Percentiles rank a stretch among this genome's conserved stretches.
phyloP scores from a whole-genome alignment of 192 early-diverging fungal genomes.

The Phlyctochytrium arcticum region DNA sequence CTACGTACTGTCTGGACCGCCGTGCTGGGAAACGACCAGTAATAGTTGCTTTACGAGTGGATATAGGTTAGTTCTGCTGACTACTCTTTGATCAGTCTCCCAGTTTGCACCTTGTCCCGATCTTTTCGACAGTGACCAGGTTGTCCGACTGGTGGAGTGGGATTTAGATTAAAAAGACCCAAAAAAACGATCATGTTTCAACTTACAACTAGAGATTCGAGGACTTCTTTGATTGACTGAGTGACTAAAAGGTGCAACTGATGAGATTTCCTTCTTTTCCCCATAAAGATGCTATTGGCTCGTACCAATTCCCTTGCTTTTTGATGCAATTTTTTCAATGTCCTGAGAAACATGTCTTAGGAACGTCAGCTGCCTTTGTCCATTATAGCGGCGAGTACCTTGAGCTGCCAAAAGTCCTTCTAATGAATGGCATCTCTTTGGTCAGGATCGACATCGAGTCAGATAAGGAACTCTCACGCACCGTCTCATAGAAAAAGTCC shows the following conservation, averaged over 20 bases:
- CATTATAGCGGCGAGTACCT: no score
- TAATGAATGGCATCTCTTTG: slow-evolving; percentile 11
- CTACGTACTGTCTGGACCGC: slow-evolving; percentile 46
- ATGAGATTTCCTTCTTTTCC: background rate
- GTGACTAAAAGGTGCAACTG: slow-evolving; percentile 38
- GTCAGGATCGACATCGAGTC: background rate
- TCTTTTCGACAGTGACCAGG: slow-evolving; percentile 75
- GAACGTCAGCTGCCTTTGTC: no score
- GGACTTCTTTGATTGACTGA: slow-evolving; percentile 78
- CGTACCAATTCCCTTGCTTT: slow-evolving; percentile 74
- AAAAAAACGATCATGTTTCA: background rate
- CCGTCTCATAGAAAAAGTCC: slow-evolving; percentile 55
- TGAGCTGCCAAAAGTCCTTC: slow-evolving; percentile 71
- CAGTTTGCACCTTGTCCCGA: slow-evolving; percentile 73
- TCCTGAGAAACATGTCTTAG: slow-evolving; percentile 36
- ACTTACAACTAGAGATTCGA: slow-evolving; percentile 68
- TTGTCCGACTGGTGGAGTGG: slow-evolving; percentile 54
- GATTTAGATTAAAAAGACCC: background rate
- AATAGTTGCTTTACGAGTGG: slow-evolving; percentile 61
- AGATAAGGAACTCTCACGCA: background rate
- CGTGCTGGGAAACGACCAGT: slow-evolving; percentile 84
- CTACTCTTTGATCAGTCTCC: background rate
- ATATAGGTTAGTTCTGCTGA: background rate
- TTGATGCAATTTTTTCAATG: slow-evolving; percentile 76
- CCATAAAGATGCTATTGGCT: background rate